Base-by-base conservation (phyloP, 2,329 filamentous ascomycete species). In the Myrmaecium sp. region DNA sequence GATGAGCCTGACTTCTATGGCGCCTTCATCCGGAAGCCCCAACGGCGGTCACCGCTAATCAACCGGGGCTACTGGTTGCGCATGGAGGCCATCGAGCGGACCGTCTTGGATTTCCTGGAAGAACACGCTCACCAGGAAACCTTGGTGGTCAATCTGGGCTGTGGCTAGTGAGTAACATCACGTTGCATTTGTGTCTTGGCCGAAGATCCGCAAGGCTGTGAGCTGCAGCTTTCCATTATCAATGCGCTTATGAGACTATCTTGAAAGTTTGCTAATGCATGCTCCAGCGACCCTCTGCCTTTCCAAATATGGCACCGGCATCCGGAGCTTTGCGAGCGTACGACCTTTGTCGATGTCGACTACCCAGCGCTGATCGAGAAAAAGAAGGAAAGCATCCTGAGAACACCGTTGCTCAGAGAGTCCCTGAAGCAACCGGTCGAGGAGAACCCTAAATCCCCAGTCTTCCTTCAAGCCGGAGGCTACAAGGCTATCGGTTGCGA, bases 11-110 rank as follows among this genome's bases (percentile, higher is more conserved):
- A 91, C 47, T 92, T 80, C 57, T 86, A 89, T 39, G 74, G 78
- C 24, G 75, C 81, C 44, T 94, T 94, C 50, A 81, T 92, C 17
- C 74, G 69, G 38, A 91, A 84, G 47, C 77, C 78, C 38, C 74
- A 82, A 49, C 64, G 82, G 33, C 65, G 84, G 25, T 74, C 81
- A n/a, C 83, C 86, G 1, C 60, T 93, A 27, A 89, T 93, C 43
- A 93, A 93, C 49, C 68, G 84, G 23, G 81, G 82, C 25, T 93
- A 92, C 44, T 82, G 81, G 69, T 57, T 94, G 19, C 71, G 83
- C 16, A 76, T 93, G 59, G 74, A 77, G 45, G 75, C 79, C 10
- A 73, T 94, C 31, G 80, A 91, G 43, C 62, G 74, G 33, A 63
- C 73, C 4, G 72, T 92, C 11, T 64, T 65, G 12, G 58, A 65